Base-by-base conservation (phyloP, 1,284 basidiomycete genomes). In the Malassezia pachydermatis region DNA sequence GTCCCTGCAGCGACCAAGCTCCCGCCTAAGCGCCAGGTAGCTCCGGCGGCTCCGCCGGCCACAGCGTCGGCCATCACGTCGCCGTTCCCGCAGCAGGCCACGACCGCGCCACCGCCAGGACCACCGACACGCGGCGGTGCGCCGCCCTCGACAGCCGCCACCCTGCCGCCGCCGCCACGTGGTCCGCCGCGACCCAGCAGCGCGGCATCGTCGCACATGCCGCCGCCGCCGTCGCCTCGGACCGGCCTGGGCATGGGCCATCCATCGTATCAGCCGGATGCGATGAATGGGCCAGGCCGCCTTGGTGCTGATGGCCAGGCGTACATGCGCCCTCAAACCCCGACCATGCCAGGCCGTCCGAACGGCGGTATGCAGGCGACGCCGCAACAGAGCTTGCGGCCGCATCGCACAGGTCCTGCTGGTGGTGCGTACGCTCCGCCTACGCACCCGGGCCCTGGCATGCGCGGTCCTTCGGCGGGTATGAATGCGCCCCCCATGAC, bases 41-140 rank as follows among this genome's bases (percentile, higher is more conserved):
- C 63, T 22, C 58, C 62, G 56, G 59, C 58, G 20, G 60, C 58
- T 38, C 41, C 55, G 9, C 48, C 57, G 24, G 44, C 52, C 5
- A 17, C 34, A 17, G 22, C 29, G 9, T 11, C 41, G 19, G 63
- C 72, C 1, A 92, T 95, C 71, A 83, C 82, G 13, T 80, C 86
- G 22, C 89, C 89, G 1, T 94, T 95, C 81, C 86, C 88, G 7
- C 87, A 86, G 59, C 77, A 70, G 41, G 63, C 69, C 19, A 55
- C 62, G 20, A 41, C 58, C 17, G 44, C 58, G 19, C 50, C 57
- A 1, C 52, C 48, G 23, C 57, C 57, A n/a, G n/a, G n/a, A n/a
- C n/a, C n/a, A n/a, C n/a, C n/a, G n/a, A n/a, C n/a, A n/a, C n/a
- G n/a, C n/a, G 1, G 40, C 28, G 8, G 38, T 58, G 54, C 48